These are phyloP conservation scores for Chlamydomonas applanata DNA, from an alignment of 139 green algal species.

Conservation along the genomic window DNA sequence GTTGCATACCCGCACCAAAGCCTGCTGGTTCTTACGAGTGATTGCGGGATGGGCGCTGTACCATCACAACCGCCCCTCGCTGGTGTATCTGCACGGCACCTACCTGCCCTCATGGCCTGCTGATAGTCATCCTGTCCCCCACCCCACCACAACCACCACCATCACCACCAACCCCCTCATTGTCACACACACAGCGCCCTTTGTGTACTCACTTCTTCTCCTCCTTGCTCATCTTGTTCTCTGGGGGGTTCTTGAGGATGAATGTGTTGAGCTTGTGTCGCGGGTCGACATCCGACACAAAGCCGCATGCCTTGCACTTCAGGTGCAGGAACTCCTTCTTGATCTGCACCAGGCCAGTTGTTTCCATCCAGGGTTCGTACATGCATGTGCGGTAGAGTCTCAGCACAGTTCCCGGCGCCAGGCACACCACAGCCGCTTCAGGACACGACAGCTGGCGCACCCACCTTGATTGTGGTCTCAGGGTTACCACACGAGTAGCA, in stretches of 20 bases:
- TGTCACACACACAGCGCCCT: too few species aligned
- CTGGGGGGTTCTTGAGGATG: slow-evolving; percentile 98
- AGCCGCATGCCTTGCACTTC: slow-evolving; percentile 87
- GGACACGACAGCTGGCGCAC: slow-evolving; percentile 33
- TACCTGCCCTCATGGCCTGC: too few species aligned
- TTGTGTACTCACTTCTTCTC: slow-evolving; percentile 77
- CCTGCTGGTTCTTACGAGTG: too few species aligned
- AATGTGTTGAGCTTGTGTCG: slow-evolving; percentile 97
- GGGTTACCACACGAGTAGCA: slow-evolving; percentile 98
- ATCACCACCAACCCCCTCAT: neutral
- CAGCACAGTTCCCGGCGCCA: too few species aligned
- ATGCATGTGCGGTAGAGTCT: too few species aligned
- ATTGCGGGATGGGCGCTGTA: too few species aligned
- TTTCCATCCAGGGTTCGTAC: too few species aligned
- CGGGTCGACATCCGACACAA: slow-evolving; percentile 88
- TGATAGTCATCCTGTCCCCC: too few species aligned
- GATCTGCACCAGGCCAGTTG: too few species aligned
- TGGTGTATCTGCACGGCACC: too few species aligned
- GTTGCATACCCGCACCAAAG: neutral
- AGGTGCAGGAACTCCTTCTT: slow-evolving; percentile 62
- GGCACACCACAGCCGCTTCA: too few species aligned
- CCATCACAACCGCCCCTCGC: too few species aligned
- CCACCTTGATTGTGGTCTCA: slow-evolving; percentile 93
- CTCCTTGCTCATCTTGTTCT: slow-evolving; percentile 86
- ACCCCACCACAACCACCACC: neutral